Evolutionary conservation across 768 basidiomycete species (phyloP).

Genomic region (Leccinum broughii): DNA sequence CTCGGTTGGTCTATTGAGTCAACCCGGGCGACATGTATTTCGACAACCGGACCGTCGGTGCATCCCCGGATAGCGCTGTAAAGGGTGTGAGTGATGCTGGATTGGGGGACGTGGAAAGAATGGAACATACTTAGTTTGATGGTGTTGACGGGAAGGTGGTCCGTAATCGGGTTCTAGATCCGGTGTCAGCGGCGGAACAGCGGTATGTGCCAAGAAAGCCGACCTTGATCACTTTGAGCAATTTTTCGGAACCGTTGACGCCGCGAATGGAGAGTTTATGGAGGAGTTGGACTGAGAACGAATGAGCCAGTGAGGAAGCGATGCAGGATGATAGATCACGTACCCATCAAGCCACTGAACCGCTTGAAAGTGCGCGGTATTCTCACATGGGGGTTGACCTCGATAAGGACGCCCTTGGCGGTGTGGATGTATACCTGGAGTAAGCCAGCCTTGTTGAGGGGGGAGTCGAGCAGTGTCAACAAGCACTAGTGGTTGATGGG

Average conservation of each 20-base stretch:
- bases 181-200: constrained; percentile 4
- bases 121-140: constrained; percentile 84
- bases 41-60: constrained; percentile 77
- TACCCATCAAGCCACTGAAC: constrained; percentile 98
- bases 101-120: not conserved
- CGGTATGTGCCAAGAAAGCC: constrained; percentile 13
- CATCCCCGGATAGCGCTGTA: constrained; percentile 88
- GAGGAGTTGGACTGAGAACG: constrained; percentile 80
- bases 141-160: constrained; percentile 94
- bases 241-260: constrained; percentile 94
- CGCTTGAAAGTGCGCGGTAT: constrained; percentile 99
- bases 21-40: too few relatives aligned
- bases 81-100: constrained; percentile 7
- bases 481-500: constrained; percentile 69
- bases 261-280: constrained; percentile 95
- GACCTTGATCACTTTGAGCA: constrained; percentile 96
- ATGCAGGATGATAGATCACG: constrained; percentile 15
- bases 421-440: constrained; percentile 99
- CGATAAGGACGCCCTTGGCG: constrained; percentile 92
- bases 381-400: constrained; percentile 96
- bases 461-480: constrained; percentile 93
- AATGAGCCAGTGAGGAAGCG: not conserved
- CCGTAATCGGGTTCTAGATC: constrained; percentile 83
- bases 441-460: constrained; percentile 94
- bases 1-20: too few relatives aligned